Evolutionary conservation across 2,329 filamentous ascomycete genomes (phyloP).

Genomic region (Ophiostoma ips): DNA sequence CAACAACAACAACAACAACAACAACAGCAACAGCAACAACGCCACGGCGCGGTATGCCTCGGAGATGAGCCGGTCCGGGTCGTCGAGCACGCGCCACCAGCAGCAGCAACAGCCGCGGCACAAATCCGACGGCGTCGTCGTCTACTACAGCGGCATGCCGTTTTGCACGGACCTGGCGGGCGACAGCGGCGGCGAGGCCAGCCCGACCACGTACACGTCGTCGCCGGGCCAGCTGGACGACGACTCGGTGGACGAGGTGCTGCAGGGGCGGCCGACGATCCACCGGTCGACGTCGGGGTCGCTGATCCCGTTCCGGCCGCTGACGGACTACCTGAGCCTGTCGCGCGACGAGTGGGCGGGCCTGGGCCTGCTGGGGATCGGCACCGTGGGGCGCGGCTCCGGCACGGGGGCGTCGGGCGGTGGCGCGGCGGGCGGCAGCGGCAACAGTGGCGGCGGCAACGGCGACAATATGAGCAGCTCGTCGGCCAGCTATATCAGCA

Average conservation of each 20-base stretch:
- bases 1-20: neutral
- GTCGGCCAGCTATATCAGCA: constrained; percentile 1
- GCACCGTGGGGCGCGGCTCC: constrained; percentile 7
- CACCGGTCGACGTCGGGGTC: constrained; percentile 38
- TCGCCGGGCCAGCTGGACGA: constrained; percentile 28
- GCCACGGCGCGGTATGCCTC: constrained; percentile 29
- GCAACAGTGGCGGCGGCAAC: neutral
- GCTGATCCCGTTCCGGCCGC: constrained; percentile 32
- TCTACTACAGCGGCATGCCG: constrained; percentile 67
- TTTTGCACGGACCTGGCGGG: constrained; percentile 73
- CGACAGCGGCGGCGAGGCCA: constrained; percentile 34
- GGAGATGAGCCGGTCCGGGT: constrained; percentile 31
- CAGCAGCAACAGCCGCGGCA: constrained; percentile 24
- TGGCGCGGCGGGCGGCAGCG: neutral
- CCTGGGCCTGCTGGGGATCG: constrained; percentile 2
- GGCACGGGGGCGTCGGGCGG: constrained; percentile 14
- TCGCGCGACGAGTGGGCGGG: constrained; percentile 11
- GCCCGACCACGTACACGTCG: constrained; percentile 34
- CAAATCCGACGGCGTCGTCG: constrained; percentile 57
- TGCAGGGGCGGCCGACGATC: constrained; percentile 16
- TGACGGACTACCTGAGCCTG: constrained; percentile 26
- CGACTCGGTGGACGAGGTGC: constrained; percentile 12
- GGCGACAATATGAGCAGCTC: constrained; percentile 5
- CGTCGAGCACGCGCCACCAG: constrained; percentile 28
- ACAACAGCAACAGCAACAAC: constrained; percentile 21